These are phyloP conservation scores for Malassezia yamatoensis DNA, from an alignment of 1,284 basidiomycete species.

Conservation along the genomic window DNA sequence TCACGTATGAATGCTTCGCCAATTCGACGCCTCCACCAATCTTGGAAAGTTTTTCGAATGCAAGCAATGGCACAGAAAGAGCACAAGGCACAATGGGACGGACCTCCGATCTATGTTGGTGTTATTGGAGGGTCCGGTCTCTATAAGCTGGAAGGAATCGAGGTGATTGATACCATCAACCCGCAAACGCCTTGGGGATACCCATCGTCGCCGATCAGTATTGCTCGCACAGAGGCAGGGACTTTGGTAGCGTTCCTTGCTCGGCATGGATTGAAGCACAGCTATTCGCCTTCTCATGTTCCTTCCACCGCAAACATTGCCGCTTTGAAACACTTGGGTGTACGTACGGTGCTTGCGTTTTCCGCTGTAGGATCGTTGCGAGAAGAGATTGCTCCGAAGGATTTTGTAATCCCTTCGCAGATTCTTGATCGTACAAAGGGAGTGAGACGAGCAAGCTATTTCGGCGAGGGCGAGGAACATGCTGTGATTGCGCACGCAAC, in stretches of 20 bases:
- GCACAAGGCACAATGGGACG: slow-evolving; percentile 22
- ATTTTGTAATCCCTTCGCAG: slow-evolving; percentile 78
- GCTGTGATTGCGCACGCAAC: slow-evolving; percentile 79
- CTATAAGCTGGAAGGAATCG: slow-evolving; percentile 43
- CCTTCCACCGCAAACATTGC: slow-evolving; percentile 86
- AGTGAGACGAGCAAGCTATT: slow-evolving; percentile 72
- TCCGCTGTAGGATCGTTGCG: slow-evolving; percentile 89
- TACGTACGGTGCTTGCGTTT: slow-evolving; percentile 80
- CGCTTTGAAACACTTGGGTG: slow-evolving; percentile 82
- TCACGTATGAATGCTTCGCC: no score
- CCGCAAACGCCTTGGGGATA: slow-evolving; percentile 69
- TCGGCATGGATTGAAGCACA: slow-evolving; percentile 73
- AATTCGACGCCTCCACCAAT: background rate
- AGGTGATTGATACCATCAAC: slow-evolving; percentile 33
- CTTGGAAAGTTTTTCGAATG: background rate
- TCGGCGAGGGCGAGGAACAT: slow-evolving; percentile 58
- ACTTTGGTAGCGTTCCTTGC: slow-evolving; percentile 76
- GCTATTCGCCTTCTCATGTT: slow-evolving; percentile 39
- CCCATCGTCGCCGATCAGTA: slow-evolving; percentile 81
- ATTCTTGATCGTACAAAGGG: slow-evolving; percentile 97
- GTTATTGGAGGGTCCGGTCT: slow-evolving; percentile 45
- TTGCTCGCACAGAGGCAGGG: slow-evolving; percentile 69
- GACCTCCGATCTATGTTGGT: slow-evolving; percentile 30
- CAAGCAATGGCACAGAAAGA: slow-evolving; percentile 5
- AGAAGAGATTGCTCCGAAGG: slow-evolving; percentile 68